phyloP scores from a whole-genome alignment of 2,329 filamentous ascomycete genomes.

The Cytospora schulzeri region DNA sequence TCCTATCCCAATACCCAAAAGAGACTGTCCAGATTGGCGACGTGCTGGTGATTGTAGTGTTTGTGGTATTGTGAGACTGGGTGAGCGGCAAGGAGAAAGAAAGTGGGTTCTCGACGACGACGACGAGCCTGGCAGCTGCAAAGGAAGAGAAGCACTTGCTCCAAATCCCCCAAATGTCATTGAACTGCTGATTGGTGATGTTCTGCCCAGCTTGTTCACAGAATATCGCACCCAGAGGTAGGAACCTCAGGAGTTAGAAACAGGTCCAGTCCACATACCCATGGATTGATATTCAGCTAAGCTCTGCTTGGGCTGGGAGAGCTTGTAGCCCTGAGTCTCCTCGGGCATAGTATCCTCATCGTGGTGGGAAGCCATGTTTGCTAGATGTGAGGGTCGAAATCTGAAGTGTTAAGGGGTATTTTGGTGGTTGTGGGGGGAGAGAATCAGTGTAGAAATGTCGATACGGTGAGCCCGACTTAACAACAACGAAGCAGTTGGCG shows the following conservation, averaged over 20 bases:
- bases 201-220: not conserved
- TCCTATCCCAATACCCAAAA: not conserved
- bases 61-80: not conserved
- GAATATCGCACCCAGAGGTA: not conserved
- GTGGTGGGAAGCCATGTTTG: conserved; percentile 67
- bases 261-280: conserved; percentile 61
- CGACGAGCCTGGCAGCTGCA: not conserved
- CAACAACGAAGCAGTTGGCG: conserved; percentile 21
- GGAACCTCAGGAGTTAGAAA: not conserved
- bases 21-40: not conserved
- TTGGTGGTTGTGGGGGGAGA: conserved; percentile 2
- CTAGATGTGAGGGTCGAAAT: conserved; percentile 13
- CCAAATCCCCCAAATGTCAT: not conserved
- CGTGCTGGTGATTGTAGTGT: not conserved
- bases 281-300: conserved; percentile 92
- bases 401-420: not conserved
- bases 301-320: conserved; percentile 95
- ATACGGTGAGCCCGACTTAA: conserved; percentile 25
- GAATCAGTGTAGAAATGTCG: conserved; percentile 2
- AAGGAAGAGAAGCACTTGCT: not conserved
- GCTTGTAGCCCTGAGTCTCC: conserved; percentile 94
- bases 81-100: not conserved
- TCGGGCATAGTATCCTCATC: conserved; percentile 85
- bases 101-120: not conserved
- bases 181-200: not conserved